Percentiles rank a stretch among this genome's conserved stretches.
These are phyloP conservation scores for Pneumocystis jirovecii DNA, from an alignment of 1,139 yeast species.

Conservation along the genomic window DNA sequence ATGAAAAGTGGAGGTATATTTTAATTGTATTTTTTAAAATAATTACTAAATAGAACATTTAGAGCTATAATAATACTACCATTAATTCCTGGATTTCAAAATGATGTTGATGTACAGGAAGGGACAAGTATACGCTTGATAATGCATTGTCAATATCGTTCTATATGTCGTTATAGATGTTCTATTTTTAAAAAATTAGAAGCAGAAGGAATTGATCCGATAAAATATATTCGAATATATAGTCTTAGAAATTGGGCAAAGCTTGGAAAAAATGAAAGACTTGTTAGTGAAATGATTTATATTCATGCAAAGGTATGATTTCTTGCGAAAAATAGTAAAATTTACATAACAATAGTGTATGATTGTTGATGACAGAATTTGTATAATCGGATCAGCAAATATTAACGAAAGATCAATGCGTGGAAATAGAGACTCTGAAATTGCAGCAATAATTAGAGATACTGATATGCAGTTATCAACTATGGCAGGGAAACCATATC, in stretches of 20 bases:
- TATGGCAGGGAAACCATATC: constrained; percentile 71
- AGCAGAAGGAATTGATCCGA: constrained; percentile 65
- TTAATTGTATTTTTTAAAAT: background rate
- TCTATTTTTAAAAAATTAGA: constrained; percentile 75
- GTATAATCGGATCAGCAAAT: constrained; percentile 92
- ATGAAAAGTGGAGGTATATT: constrained; percentile 47
- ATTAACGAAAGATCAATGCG: constrained; percentile 91
- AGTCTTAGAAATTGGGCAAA: constrained; percentile 93
- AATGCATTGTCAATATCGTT: constrained; percentile 91
- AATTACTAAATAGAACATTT: background rate
- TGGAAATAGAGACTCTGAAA: constrained; percentile 86
- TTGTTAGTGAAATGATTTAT: constrained; percentile 82
- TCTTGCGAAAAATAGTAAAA: background rate
- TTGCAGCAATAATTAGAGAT: constrained; percentile 78
- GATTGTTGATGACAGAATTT: constrained; percentile 87
- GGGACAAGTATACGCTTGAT: constrained; percentile 89
- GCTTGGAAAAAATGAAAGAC: constrained; percentile 56
- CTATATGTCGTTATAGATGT: constrained; percentile 82
- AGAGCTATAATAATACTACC: constrained; percentile 81
- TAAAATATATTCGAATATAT: constrained; percentile 79
- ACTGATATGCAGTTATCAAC: constrained; percentile 53
- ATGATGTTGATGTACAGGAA: constrained; percentile 84
- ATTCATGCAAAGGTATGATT: constrained; percentile 59
- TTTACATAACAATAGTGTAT: constrained; percentile 22
- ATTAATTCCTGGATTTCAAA: constrained; percentile 93